phyloP scores from a whole-genome alignment of 1,284 basidiomycete genomes.

The Ceratobasidium sp. region DNA sequence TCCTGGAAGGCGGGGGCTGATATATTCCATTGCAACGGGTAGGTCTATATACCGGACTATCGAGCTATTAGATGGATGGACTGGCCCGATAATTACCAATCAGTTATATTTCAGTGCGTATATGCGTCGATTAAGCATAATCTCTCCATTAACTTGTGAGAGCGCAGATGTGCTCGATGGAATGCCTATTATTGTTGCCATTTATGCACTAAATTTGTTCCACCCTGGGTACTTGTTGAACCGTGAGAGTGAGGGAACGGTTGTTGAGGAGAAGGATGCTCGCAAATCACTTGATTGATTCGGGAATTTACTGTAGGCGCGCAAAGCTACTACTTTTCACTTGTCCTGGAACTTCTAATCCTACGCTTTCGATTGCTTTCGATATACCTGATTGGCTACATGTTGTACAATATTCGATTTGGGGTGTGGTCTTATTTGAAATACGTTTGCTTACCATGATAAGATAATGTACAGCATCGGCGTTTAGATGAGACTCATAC shows the following conservation, averaged over 20 bases:
- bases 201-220: conserved; percentile 43
- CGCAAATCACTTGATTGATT: conserved; percentile 1
- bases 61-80: conserved; percentile 50
- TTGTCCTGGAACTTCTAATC: too few species aligned
- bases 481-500: conserved; percentile 4
- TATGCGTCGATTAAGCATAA: background rate
- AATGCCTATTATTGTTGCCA: conserved; percentile 42
- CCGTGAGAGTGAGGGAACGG: background rate
- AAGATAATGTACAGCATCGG: background rate
- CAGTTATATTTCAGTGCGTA: conserved; percentile 48
- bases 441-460: background rate
- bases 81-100: conserved; percentile 47
- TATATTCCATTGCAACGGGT: background rate
- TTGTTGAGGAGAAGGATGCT: background rate
- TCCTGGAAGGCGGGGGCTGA: background rate
- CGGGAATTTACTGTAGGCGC: too few species aligned
- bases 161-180: conserved; percentile 44
- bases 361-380: too few species aligned
- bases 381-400: too few species aligned
- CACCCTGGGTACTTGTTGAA: conserved; percentile 38
- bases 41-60: conserved; percentile 50
- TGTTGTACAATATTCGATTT: too few species aligned
- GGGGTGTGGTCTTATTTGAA: too few species aligned
- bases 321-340: too few species aligned
- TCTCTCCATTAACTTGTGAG: background rate